phyloP scores from a whole-genome alignment of 306 rosid species.

The Erythrophleum fordii region DNA sequence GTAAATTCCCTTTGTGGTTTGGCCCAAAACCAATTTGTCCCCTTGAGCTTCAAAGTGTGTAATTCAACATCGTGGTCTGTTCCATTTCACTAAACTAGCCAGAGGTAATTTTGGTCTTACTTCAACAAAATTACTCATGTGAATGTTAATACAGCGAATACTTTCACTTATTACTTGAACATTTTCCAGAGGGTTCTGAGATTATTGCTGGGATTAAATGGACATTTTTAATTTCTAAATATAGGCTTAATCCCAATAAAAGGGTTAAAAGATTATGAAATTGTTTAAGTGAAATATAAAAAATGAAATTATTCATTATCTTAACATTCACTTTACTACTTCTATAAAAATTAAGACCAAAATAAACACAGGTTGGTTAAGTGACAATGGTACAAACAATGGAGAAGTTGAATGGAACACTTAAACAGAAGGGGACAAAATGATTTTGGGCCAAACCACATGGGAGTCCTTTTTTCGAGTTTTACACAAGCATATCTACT shows the following conservation, averaged over 20 bases:
- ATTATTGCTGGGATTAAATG: not conserved
- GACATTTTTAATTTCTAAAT: not conserved
- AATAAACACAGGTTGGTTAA: not conserved
- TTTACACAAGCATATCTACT: slow-evolving; percentile 30
- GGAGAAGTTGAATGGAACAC: not conserved
- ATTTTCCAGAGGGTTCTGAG: not conserved
- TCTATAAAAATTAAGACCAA: not conserved
- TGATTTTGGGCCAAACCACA: not conserved
- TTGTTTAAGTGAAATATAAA: not conserved
- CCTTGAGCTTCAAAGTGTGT: not conserved
- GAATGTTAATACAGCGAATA: not conserved
- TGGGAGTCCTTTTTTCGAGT: not conserved
- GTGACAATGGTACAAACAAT: not conserved
- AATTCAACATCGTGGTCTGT: not conserved
- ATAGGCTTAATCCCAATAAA: not conserved
- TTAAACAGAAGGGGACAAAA: not conserved
- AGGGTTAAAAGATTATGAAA: not conserved
- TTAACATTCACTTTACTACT: not conserved
- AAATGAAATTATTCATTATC: not conserved
- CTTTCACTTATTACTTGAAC: not conserved
- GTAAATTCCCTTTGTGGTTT: not conserved
- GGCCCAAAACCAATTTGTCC: not conserved
- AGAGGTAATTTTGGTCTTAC: not conserved
- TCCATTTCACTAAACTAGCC: not conserved
- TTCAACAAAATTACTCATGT: not conserved